phyloP scores from a whole-genome alignment of 2,329 filamentous ascomycete species.

The Scedosporium minutisporum region DNA sequence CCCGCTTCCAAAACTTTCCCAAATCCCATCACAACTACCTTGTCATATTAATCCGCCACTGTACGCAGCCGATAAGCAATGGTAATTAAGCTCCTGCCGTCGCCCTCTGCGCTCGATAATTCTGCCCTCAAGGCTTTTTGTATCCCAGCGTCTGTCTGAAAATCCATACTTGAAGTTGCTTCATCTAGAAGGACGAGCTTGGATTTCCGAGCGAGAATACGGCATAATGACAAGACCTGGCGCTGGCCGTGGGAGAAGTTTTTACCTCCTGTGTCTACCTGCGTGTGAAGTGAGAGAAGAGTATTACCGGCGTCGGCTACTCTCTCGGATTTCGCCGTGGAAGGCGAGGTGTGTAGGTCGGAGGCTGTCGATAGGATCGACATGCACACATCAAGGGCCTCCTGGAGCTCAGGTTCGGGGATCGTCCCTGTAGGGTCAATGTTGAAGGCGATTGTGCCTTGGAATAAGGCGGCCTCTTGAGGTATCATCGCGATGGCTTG shows the following conservation, averaged over 20 bases:
- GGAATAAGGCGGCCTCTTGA: constrained; percentile 40
- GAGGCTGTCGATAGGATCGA: constrained; percentile 29
- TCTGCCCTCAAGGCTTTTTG: constrained; percentile 36
- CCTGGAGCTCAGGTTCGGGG: constrained; percentile 41
- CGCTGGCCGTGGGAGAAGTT: constrained; percentile 40
- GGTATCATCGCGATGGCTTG: constrained; percentile 38
- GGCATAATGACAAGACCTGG: constrained; percentile 37
- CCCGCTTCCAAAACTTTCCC: constrained; percentile 30
- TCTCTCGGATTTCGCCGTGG: constrained; percentile 17
- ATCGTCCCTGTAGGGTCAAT: constrained; percentile 46
- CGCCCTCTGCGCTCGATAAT: constrained; percentile 28
- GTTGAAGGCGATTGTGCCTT: constrained; percentile 33
- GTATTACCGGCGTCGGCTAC: not conserved
- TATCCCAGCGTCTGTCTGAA: constrained; percentile 35
- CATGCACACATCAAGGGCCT: constrained; percentile 49
- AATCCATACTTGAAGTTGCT: constrained; percentile 40
- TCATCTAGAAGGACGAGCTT: constrained; percentile 39
- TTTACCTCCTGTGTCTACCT: constrained; percentile 31
- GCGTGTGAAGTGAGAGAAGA: constrained; percentile 25
- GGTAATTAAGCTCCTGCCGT: constrained; percentile 35
- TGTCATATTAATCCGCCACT: constrained; percentile 42
- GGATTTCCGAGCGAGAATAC: constrained; percentile 34
- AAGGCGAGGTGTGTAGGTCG: not conserved
- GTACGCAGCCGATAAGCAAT: constrained; percentile 41
- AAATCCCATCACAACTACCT: constrained; percentile 36